A percentile compares a stretch with the other conserved stretches of the same genome.
phyloP scores from a whole-genome alignment of 495 filamentous ascomycete genomes.

The Aspergillus biplanus region DNA sequence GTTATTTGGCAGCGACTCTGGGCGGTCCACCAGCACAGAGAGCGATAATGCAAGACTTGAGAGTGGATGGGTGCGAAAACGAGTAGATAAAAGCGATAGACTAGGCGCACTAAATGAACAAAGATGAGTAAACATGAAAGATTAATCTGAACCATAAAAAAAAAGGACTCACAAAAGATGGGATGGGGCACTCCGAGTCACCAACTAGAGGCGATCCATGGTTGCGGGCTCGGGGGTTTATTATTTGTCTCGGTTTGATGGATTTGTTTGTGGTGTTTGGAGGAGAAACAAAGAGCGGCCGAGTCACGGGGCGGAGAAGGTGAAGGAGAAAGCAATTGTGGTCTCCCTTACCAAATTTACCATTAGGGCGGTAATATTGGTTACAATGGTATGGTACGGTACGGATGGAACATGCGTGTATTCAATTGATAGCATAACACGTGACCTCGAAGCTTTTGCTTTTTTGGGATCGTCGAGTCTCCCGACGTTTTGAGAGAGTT shows the following conservation, averaged over 20 bases:
- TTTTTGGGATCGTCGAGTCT: background rate
- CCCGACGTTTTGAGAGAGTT: background rate
- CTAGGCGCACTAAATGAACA: background rate
- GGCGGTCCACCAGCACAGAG: conserved; percentile 1
- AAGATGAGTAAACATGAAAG: background rate
- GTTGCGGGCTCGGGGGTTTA: conserved; percentile 12
- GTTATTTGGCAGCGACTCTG: background rate
- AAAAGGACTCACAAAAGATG: conserved; percentile 12
- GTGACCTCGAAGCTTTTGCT: conserved; percentile 6
- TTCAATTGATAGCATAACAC: background rate
- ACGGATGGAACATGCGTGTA: background rate
- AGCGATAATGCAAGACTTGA: background rate
- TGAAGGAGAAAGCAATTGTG: background rate
- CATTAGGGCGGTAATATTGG: background rate
- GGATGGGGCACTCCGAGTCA: conserved; percentile 5
- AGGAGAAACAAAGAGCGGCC: background rate
- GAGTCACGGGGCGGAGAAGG: conserved; percentile 11
- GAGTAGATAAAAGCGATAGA: conserved; percentile 15
- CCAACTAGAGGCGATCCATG: conserved; percentile 16
- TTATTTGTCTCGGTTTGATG: conserved; percentile 3
- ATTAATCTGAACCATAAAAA: background rate
- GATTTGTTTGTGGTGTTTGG: conserved; percentile 14
- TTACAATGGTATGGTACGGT: background rate
- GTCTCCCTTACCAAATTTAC: background rate
- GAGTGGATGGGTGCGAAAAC: conserved; percentile 6